Evolutionary conservation across 2,329 filamentous ascomycete species (phyloP), one percentile per base, ranked within the genome.

Genomic region (Rachicladosporium sp.): DNA sequence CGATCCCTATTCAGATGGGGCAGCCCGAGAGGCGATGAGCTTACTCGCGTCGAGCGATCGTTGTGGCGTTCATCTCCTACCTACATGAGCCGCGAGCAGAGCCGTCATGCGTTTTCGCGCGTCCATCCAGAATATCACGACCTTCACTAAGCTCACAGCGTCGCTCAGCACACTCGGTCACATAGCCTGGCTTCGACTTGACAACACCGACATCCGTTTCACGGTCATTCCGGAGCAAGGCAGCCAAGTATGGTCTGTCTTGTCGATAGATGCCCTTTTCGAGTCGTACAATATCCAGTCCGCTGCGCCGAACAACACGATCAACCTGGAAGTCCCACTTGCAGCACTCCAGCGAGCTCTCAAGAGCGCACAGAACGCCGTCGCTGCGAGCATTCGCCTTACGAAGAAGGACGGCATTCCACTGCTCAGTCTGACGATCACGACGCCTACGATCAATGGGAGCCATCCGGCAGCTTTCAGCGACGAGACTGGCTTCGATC

Each of bases 251-350:
- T 98, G 91, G 91, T 47, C 48, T 21, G 53, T 55, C n/a, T 46
- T 58, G 2, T 45, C 48, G 2, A 53, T 55, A 31, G 84, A 93
- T 56, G 79, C 86, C 51, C 86, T 98, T 53, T 96, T 98, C 61
- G 74, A 87, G 57, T 69, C 71, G 49, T 94, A 93, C 66, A 76
- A 78, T 39, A 79, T 96, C 50, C 82, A 94, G 59, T 94, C 88
- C 37, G 83, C 83, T 37, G 81, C 87, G 35, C 68, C 69, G 31
- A 71, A 77, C 60, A 94, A 94, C 63, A 84, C 87, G 38, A 95
- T 98, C 65, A 95, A 98, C 63, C 80, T 98, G 47, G 91, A 98
- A 65, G 76, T 98, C 1, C 87, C 91, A 19, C 77, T 96, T n/a
- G 74, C 76, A 10, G 80, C 84, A 2, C 76, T 98, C 13, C 84